Evolutionary conservation across 306 rosid genomes (phyloP), one percentile per base, ranked within the genome.

Genomic region (Malus sieversii): DNA sequence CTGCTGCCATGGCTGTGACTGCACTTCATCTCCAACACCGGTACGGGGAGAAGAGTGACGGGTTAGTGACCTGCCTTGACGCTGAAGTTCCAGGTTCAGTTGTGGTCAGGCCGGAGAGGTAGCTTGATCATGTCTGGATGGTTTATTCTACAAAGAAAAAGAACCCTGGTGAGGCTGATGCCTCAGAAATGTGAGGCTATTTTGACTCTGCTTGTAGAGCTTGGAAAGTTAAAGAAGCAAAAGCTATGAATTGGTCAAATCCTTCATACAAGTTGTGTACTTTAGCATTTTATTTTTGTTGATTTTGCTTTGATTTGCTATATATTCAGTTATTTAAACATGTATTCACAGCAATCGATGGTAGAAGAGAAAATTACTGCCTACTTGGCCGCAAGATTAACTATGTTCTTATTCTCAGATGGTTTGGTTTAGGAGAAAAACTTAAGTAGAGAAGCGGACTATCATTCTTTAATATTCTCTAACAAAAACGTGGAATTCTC

Each of bases 91-190:
- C 98, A 0, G 97, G 97, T 74, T 94, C 98, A 0, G 85, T 90
- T 38, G 90, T 91, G 23, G 88, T 90, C 10, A 82, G 84, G 80
- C 90, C 92, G 2, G 87, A 86, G 51, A 83, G 75, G 86, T 90
- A 90, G 82, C 92, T 93, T 53, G 92, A 91, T 65, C 98, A 93
- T 81, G 88, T 89, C n/a, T 93, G 92, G 92, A 91, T 90, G 94
- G 97, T 90, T 62, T 91, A 91, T 84, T 89, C 93, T 68, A 83
- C 96, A 46, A 82, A 82, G 59, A 83, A 83, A 77, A 85, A 65
- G 73, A 82, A 79, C 70, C 80, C 91, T 12, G 62, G 18, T 29
- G 91, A 87, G 62, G 85, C 88, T 16, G 89, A 88, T 51, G 90
- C 94, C 42, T 72, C 89, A 75, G 96, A 93, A 78, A 91, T 91